A percentile compares a stretch with the other conserved stretches of the same genome.
Evolutionary conservation across 257 asterid genomes (phyloP).

Genomic region (Solanum infundibuliforme): DNA sequence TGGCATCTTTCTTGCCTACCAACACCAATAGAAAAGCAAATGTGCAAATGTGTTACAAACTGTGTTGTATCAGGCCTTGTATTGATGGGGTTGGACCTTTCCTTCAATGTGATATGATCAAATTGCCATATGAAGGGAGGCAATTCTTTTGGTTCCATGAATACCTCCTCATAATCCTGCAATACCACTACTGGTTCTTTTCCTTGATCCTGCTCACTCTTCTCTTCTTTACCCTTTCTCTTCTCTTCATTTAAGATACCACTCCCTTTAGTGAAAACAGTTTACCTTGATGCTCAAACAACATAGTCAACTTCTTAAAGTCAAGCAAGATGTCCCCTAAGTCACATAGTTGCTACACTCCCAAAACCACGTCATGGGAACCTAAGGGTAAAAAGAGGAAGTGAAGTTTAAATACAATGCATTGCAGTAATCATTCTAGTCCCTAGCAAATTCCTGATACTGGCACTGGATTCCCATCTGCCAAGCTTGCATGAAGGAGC

Average conservation of each 20-base stretch:
- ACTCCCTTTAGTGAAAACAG: background rate
- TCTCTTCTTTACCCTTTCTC: background rate
- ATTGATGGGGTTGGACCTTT: background rate
- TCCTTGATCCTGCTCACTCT: background rate
- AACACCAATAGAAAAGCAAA: background rate
- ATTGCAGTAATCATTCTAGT: background rate
- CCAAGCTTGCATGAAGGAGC: background rate
- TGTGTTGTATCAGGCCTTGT: background rate
- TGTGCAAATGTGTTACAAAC: background rate
- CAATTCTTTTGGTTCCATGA: background rate
- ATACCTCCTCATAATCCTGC: background rate
- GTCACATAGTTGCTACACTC: background rate
- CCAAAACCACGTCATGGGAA: background rate
- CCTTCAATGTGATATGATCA: background rate
- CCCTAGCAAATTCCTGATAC: background rate
- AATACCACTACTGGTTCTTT: background rate
- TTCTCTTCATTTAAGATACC: background rate
- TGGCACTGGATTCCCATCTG: background rate
- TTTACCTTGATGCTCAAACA: background rate
- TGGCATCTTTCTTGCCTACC: background rate
- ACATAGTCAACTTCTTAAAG: background rate
- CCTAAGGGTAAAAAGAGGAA: background rate
- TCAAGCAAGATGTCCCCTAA: background rate
- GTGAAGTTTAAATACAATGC: background rate
- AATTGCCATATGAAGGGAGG: background rate